phyloP scores from a whole-genome alignment of 2,329 filamentous ascomycete genomes.

The Botrytis squamosa region DNA sequence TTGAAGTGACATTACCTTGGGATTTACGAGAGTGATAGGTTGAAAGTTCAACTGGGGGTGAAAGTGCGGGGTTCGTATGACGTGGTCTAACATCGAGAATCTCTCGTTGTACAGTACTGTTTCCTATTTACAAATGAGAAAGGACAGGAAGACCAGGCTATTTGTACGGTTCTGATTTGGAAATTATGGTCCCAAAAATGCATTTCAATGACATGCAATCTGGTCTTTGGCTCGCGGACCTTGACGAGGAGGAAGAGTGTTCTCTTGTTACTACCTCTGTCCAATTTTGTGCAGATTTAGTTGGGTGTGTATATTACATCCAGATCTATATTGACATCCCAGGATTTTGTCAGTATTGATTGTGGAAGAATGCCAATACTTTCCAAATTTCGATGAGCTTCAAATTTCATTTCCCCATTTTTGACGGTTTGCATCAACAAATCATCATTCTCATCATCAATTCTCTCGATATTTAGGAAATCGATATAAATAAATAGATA shows the following conservation, averaged over 20 bases:
- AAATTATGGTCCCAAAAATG: not conserved
- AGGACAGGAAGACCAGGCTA: not conserved
- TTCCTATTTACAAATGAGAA: not conserved
- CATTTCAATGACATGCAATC: not conserved
- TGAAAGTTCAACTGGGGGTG: not conserved
- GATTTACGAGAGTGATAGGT: not conserved
- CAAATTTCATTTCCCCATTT: too few species aligned
- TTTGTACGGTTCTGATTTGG: not conserved
- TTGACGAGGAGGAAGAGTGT: not conserved
- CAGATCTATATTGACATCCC: too few species aligned
- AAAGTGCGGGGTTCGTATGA: not conserved
- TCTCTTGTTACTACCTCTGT: not conserved
- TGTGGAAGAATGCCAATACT: not conserved
- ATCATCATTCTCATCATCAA: too few species aligned
- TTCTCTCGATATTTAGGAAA: too few species aligned
- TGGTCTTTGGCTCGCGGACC: not conserved
- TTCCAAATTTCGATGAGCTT: too few species aligned
- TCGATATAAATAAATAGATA: too few species aligned
- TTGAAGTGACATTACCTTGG: not conserved
- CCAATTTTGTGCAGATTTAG: too few species aligned
- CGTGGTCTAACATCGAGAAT: too few species aligned
- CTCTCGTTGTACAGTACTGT: too few species aligned
- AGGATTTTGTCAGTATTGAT: not conserved
- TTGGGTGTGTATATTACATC: too few species aligned
- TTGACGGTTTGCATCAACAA: too few species aligned